Conservation (phyloP, 179 eudicot genomes). For the Silene vulgaris region DNA sequence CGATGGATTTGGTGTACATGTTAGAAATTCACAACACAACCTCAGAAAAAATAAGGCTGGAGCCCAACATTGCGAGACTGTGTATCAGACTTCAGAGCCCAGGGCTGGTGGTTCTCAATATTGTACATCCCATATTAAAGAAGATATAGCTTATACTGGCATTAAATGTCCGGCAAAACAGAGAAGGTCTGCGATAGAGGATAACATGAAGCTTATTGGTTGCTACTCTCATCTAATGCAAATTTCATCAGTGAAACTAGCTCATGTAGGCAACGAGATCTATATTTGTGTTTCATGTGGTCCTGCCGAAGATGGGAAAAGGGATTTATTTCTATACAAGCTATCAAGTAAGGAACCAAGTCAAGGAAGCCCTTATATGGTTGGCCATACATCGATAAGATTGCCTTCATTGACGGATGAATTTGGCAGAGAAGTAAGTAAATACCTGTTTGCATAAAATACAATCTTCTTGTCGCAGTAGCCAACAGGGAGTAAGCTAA, state of each 20-base stretch:
- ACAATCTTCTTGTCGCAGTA: constrained; percentile 10
- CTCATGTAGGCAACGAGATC: constrained; percentile 41
- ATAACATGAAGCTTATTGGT: constrained; percentile 43
- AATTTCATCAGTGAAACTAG: constrained; percentile 56
- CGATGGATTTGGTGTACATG: constrained; percentile 18
- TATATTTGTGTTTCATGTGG: constrained; percentile 72
- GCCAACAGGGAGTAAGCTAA: constrained; percentile 5
- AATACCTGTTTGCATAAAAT: constrained; percentile 6
- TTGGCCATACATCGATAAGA: constrained; percentile 54
- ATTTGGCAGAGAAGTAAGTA: constrained; percentile 64
- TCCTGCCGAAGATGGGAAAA: constrained; percentile 34
- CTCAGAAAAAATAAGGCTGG: constrained; percentile 15
- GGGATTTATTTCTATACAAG: constrained; percentile 61
- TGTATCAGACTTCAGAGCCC: constrained; percentile 22
- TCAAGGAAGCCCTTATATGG: constrained; percentile 57
- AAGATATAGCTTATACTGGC: constrained; percentile 27
- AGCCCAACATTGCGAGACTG: constrained; percentile 27
- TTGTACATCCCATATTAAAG: constrained; percentile 19
- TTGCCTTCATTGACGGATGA: constrained; percentile 51
- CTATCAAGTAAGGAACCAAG: constrained; percentile 34
- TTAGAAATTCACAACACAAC: constrained; percentile 19
- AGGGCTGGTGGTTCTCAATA: constrained; percentile 22
- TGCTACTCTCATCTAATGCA: constrained; percentile 60
- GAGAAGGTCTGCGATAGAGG: constrained; percentile 24
- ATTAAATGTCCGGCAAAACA: constrained; percentile 20